Conservation (phyloP, 169 alveolate species). For the Babesia microti region DNA sequence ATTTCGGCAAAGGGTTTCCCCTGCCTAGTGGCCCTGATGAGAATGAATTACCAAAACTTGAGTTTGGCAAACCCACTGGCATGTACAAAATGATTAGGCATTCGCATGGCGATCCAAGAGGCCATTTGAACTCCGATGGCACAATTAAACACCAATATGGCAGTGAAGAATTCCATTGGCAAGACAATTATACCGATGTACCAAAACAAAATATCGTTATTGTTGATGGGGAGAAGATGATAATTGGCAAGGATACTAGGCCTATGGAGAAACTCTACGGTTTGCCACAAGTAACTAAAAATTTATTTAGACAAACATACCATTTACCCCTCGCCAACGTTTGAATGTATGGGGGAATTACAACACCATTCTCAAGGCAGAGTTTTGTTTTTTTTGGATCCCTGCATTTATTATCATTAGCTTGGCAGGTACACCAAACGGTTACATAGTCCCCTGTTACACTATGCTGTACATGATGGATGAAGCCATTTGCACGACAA, state of each 20-base stretch:
- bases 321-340: conserved; percentile 55
- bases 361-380: conserved; percentile 61
- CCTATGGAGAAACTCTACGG: conserved; percentile 68
- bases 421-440: conserved; percentile 33
- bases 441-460: conserved; percentile 57
- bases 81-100: conserved; percentile 60
- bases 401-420: conserved; percentile 73
- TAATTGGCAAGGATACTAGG: conserved; percentile 67
- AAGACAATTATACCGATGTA: conserved; percentile 60
- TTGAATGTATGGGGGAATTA: conserved; percentile 63
- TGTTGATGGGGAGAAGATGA: conserved; percentile 69
- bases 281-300: conserved; percentile 34
- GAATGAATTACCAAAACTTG: conserved; percentile 38
- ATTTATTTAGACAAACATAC: conserved; percentile 49
- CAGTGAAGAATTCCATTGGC: conserved; percentile 64
- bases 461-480: conserved; percentile 73
- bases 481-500: conserved; percentile 71
- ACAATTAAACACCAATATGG: conserved; percentile 48
- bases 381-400: conserved; percentile 72
- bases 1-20: conserved; percentile 36
- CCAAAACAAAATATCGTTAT: conserved; percentile 67
- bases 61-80: conserved; percentile 50
- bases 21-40: conserved; percentile 43
- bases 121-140: conserved; percentile 64
- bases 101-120: conserved; percentile 75